These are phyloP conservation scores for Kockovaella imperatae DNA, from an alignment of 768 basidiomycete genomes.

Conservation along the genomic window DNA sequence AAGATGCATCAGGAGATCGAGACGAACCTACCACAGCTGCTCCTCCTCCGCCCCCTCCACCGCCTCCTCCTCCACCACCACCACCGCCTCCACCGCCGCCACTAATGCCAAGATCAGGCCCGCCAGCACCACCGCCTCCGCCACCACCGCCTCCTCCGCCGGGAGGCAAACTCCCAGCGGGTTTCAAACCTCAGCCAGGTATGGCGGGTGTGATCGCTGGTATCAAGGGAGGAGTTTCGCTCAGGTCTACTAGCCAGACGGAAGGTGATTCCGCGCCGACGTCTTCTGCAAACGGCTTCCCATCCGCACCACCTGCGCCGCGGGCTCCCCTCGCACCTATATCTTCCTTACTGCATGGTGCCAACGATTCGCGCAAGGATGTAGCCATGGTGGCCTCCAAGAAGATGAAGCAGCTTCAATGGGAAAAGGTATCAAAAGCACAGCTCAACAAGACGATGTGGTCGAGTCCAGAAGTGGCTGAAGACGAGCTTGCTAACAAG, in stretches of 20 bases:
- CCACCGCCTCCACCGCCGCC: slow-evolving; percentile 42
- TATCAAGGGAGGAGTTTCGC: slow-evolving; percentile 34
- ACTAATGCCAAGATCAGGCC: slow-evolving; percentile 32
- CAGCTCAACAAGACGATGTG: slow-evolving; percentile 79
- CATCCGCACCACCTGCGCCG: background rate
- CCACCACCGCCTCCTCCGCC: slow-evolving; percentile 21
- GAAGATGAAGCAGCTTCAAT: slow-evolving; percentile 97
- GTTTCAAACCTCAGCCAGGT: background rate
- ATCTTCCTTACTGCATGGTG: slow-evolving; percentile 38
- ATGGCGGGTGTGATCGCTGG: slow-evolving; percentile 37
- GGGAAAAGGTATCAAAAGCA: slow-evolving; percentile 93
- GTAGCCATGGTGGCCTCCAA: slow-evolving; percentile 72
- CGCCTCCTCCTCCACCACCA: slow-evolving; percentile 28
- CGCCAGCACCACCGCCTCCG: slow-evolving; percentile 14
- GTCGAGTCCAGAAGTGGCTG: slow-evolving; percentile 56
- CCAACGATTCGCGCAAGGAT: slow-evolving; percentile 59
- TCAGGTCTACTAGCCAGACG: slow-evolving; percentile 12
- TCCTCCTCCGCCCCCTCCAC: slow-evolving; percentile 26
- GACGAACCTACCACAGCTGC: slow-evolving; percentile 13
- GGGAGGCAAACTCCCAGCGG: background rate
- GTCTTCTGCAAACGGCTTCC: background rate
- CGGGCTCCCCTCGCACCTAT: slow-evolving; percentile 29
- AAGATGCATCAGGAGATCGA: background rate
- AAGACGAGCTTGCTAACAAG: slow-evolving; percentile 69
- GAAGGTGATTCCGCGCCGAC: background rate